Conservation (phyloP, 129 eudicot species). For the Artemisia argyi region DNA sequence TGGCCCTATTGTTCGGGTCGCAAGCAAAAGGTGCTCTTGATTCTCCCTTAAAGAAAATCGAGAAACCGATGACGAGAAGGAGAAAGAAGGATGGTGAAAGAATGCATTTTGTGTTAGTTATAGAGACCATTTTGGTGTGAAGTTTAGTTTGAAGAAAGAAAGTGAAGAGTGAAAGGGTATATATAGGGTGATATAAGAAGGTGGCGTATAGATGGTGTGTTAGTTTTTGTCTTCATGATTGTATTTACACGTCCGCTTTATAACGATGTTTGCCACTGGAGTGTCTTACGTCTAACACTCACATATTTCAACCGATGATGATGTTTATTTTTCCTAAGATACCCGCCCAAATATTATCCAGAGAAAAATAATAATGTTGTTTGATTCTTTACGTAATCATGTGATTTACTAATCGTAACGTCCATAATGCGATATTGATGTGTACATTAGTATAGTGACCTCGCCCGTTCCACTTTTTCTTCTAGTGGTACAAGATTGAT, state of each 20-base stretch:
- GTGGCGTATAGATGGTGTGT: conserved; percentile 37
- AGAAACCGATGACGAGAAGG: conserved; percentile 20
- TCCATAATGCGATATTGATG: background rate
- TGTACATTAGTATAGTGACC: background rate
- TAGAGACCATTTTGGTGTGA: conserved; percentile 35
- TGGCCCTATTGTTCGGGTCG: conserved; percentile 53
- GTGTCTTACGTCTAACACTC: conserved; percentile 11
- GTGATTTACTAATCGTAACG: background rate
- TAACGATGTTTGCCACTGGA: conserved; percentile 37
- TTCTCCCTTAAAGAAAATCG: conserved; percentile 16
- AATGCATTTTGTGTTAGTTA: conserved; percentile 27
- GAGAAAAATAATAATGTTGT: background rate
- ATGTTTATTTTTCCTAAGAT: conserved; percentile 4
- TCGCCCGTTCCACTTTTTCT: too few relatives aligned
- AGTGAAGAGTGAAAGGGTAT: conserved; percentile 34
- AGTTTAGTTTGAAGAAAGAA: conserved; percentile 31
- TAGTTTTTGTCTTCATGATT: conserved; percentile 33
- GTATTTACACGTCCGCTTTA: conserved; percentile 35
- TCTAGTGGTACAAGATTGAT: too few relatives aligned
- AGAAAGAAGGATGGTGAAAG: conserved; percentile 31
- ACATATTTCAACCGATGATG: background rate
- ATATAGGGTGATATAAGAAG: conserved; percentile 31
- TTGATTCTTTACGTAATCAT: background rate
- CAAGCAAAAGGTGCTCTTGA: conserved; percentile 83
- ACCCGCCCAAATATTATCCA: conserved; percentile 5